A percentile compares a stretch with the other conserved stretches of the same genome.
phyloP scores from a whole-genome alignment of 495 filamentous ascomycete genomes.

The Daldinia grandis region DNA sequence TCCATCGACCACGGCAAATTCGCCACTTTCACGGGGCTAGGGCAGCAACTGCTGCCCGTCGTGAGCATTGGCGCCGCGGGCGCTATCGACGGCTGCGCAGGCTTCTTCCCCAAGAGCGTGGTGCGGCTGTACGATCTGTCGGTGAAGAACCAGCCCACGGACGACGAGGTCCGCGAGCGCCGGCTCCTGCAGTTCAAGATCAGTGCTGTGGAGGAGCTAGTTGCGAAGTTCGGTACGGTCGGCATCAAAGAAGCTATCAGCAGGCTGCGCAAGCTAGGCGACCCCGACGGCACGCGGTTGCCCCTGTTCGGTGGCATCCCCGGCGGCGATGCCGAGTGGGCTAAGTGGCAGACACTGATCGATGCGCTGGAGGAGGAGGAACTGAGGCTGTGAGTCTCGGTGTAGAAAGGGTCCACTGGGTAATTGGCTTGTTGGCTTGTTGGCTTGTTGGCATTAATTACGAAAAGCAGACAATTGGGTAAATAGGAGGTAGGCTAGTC shows the following conservation, averaged over 20 bases:
- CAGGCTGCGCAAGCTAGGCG: constrained; percentile 62
- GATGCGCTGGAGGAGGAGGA: constrained; percentile 41
- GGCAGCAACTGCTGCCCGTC: constrained; percentile 70
- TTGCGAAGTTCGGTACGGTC: constrained; percentile 63
- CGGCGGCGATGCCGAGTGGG: constrained; percentile 51
- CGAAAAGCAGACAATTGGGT: not conserved
- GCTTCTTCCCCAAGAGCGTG: constrained; percentile 67
- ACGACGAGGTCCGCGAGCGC: constrained; percentile 49
- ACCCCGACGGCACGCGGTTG: constrained; percentile 62
- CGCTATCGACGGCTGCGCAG: constrained; percentile 70
- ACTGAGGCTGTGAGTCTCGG: constrained; percentile 15
- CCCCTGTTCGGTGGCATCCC: constrained; percentile 62
- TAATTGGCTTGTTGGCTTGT: not conserved
- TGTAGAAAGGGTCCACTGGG: not conserved
- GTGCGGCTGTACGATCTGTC: constrained; percentile 62
- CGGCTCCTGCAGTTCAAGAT: constrained; percentile 64
- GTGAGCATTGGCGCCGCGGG: constrained; percentile 67
- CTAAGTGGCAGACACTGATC: constrained; percentile 34
- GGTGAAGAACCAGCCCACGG: constrained; percentile 43
- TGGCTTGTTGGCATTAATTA: not conserved
- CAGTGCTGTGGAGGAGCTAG: constrained; percentile 65
- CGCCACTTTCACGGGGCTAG: constrained; percentile 69
- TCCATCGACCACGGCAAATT: constrained; percentile 61
- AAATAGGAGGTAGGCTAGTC: not conserved
- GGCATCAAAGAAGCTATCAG: constrained; percentile 71